Evolutionary conservation across 192 early-diverging fungal genomes (phyloP), one percentile per base, ranked within the genome.

Genomic region (Backusella westeae): DNA sequence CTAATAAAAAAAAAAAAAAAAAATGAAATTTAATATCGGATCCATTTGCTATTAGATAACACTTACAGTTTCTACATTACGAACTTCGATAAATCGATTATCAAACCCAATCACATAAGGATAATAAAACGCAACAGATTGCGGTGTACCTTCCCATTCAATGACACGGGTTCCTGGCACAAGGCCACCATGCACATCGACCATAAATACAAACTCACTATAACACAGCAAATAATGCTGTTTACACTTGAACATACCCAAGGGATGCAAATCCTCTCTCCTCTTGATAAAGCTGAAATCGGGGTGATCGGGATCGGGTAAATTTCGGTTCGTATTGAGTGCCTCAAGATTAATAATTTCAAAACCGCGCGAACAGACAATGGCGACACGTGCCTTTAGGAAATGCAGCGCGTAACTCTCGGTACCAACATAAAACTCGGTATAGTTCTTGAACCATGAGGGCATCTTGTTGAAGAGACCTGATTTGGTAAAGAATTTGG

Each of bases 51-150:
- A 34, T 71, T 41, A 23, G 6, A 32, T 21, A 65, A 66, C 2
- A 71, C 77, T 78, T 78, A 82, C 94, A 6, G 94, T 94, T 79
- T 94, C 90, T 2, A 94, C 88, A 75, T 96, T 82, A 42, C 93
- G 91, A 23, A 99, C 86, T 83, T 99, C 97, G 74, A 99, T 94
- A 74, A 98, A 97, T 36, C 86, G 86, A 10, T 88, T 82, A 53
- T 97, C 96, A 83, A 95, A 99, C 0, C 96, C 97, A 77, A 98
- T 84, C 34, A 99, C 83, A 80, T 96, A 98, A 23, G 95, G 96
- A 69, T 93, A 85, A 21, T 90, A 82, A 29, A 91, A 90, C 35
- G 94, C 92, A 82, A 96, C 94, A 66, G 90, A 88, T 26, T 89
- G 90, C 10, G 97, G 97, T 1, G 84, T 80, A 5, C 96, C 97